A percentile compares a stretch with the other conserved stretches of the same genome.
phyloP scores from a whole-genome alignment of 1,139 yeast species.

The Hyphopichia wangnamkhiaoensis region DNA sequence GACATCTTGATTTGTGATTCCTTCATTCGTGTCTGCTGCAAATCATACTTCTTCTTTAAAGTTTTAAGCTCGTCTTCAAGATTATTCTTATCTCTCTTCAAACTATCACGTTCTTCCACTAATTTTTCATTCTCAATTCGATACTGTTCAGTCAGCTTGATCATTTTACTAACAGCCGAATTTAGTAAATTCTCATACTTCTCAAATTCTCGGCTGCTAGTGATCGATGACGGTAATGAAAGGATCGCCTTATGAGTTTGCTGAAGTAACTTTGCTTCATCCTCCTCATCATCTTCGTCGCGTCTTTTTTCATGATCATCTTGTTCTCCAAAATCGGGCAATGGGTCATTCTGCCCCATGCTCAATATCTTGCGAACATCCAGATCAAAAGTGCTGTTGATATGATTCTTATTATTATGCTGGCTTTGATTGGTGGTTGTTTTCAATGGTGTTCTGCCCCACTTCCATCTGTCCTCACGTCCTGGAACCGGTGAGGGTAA shows the following conservation, averaged over 20 bases:
- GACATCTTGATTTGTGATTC: not conserved
- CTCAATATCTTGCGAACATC: constrained; percentile 1
- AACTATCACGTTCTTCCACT: not conserved
- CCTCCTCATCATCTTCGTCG: not conserved
- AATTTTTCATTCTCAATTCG: not conserved
- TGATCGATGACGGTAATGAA: constrained; percentile 2
- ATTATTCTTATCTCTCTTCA: not conserved
- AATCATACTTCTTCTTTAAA: not conserved
- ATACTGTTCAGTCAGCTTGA: not conserved
- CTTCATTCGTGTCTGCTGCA: not conserved
- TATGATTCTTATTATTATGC: constrained; percentile 1
- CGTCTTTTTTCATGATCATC: too few species aligned
- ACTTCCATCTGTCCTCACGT: not conserved
- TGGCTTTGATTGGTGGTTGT: constrained; percentile 5
- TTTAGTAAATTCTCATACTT: constrained; percentile 2
- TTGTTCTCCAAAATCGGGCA: constrained; percentile 1
- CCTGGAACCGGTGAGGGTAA: constrained; percentile 1
- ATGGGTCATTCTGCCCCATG: not conserved
- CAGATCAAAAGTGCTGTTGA: constrained; percentile 1
- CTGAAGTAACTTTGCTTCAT: constrained; percentile 1
- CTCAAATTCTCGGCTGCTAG: constrained; percentile 3
- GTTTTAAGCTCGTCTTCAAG: not conserved
- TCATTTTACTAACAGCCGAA: constrained; percentile 2
- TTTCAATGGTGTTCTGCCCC: not conserved
- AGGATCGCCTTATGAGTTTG: constrained; percentile 5